Evolutionary conservation across 345 rosid genomes (phyloP).

Genomic region (Raphanus sativus): DNA sequence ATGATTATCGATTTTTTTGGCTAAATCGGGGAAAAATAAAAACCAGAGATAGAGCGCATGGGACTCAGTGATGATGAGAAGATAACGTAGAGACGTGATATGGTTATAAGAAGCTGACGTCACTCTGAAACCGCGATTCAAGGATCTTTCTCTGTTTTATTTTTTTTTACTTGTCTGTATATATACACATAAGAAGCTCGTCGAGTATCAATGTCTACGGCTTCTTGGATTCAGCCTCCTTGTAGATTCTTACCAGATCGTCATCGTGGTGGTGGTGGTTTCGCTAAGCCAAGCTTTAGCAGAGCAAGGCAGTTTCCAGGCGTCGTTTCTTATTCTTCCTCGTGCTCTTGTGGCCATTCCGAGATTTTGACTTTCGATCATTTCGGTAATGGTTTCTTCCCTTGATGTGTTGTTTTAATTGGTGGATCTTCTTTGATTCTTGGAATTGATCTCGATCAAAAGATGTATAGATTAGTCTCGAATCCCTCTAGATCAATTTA

Average conservation of each 20-base stretch:
- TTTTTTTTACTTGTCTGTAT: neutral
- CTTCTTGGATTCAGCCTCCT: constrained; percentile 41
- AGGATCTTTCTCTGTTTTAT: constrained; percentile 36
- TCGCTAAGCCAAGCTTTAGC: neutral
- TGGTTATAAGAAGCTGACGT: constrained; percentile 35
- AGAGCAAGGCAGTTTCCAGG: neutral
- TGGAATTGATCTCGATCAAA: neutral
- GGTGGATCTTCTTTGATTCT: neutral
- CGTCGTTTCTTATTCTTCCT: constrained; percentile 35
- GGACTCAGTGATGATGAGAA: constrained; percentile 33
- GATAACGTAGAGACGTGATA: constrained; percentile 39
- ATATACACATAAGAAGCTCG: neutral
- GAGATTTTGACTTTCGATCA: constrained; percentile 43
- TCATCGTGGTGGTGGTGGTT: neutral
- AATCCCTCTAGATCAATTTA: neutral
- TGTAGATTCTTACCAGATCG: constrained; percentile 25
- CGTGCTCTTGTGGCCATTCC: constrained; percentile 48
- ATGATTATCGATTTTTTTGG: constrained; percentile 13
- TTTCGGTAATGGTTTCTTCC: constrained; percentile 46
- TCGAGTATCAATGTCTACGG: constrained; percentile 34
- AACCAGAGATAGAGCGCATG: constrained; percentile 6
- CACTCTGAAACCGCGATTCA: constrained; percentile 31
- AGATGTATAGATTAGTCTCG: neutral
- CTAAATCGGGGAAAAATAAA: neutral
- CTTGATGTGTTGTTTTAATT: neutral